Evolutionary conservation across 2,329 filamentous ascomycete species (phyloP).

Genomic region (Colletotrichum scovillei): DNA sequence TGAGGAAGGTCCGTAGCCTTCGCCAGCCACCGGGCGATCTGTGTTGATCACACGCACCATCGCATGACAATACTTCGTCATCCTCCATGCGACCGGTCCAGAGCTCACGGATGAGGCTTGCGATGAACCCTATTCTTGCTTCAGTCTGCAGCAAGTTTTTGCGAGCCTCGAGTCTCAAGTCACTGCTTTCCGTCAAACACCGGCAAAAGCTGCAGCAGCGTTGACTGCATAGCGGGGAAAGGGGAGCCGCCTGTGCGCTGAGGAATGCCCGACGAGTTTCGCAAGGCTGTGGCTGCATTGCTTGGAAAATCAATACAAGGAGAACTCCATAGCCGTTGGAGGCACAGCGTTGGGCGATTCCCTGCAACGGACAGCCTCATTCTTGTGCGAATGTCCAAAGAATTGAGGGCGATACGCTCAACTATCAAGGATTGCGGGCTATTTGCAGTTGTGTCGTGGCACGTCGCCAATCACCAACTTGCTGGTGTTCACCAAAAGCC

Average conservation of each 20-base stretch:
- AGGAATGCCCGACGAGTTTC: slow-evolving; percentile 9
- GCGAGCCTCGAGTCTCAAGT: not conserved
- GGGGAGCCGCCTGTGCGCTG: not conserved
- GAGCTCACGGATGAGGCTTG: not conserved
- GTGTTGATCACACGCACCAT: slow-evolving; percentile 2
- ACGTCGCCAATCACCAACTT: not conserved
- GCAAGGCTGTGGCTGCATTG: not conserved
- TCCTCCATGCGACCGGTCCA: not conserved
- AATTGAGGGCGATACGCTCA: not conserved
- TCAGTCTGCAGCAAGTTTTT: not conserved
- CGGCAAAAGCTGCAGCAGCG: slow-evolving; percentile 8
- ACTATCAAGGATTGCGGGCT: not conserved
- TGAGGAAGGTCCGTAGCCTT: not conserved
- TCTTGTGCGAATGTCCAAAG: not conserved
- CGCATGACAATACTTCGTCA: slow-evolving; percentile 17
- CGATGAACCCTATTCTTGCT: slow-evolving; percentile 13
- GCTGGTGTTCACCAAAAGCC: not conserved
- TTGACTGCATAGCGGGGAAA: not conserved
- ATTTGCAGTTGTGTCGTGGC: not conserved
- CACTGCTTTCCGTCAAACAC: not conserved
- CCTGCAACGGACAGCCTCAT: not conserved
- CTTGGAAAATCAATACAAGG: not conserved
- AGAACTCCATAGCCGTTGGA: not conserved
- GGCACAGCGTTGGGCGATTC: not conserved
- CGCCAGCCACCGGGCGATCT: not conserved